phyloP scores from a whole-genome alignment of 1,139 yeast genomes.

The Spathaspora sp. region DNA sequence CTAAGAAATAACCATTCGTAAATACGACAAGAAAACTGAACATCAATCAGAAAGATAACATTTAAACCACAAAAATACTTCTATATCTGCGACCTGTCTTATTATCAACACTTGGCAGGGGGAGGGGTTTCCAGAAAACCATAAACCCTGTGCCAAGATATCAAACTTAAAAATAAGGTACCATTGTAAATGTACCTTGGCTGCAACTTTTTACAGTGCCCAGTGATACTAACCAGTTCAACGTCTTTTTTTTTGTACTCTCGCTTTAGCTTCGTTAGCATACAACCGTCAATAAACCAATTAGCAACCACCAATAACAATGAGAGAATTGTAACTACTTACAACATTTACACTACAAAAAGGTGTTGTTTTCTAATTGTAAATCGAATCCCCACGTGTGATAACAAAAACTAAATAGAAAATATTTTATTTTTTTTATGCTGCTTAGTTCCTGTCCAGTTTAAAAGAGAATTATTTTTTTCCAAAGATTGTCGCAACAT shows the following conservation, averaged over 20 bases:
- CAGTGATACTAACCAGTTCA: too few relatives aligned
- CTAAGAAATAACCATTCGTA: neutral
- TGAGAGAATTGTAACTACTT: neutral
- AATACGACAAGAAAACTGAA: neutral
- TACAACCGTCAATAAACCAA: neutral
- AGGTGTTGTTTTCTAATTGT: neutral
- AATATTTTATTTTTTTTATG: neutral
- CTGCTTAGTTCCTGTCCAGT: neutral
- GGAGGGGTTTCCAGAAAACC: neutral
- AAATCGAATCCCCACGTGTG: conserved; percentile 4
- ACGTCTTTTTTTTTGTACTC: neutral
- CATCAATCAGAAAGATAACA: neutral
- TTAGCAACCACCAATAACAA: neutral
- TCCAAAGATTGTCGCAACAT: neutral
- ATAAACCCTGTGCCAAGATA: neutral
- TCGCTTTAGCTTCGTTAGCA: neutral
- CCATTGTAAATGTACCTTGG: neutral
- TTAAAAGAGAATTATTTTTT: neutral
- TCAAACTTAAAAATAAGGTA: neutral
- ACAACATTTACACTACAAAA: neutral
- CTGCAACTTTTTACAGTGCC: neutral
- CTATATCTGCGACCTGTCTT: neutral
- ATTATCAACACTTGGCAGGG: neutral
- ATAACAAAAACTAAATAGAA: neutral
- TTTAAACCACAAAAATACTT: neutral